Conservation (phyloP, 1,284 basidiomycete genomes). For the Heterobasidion irregulare region DNA sequence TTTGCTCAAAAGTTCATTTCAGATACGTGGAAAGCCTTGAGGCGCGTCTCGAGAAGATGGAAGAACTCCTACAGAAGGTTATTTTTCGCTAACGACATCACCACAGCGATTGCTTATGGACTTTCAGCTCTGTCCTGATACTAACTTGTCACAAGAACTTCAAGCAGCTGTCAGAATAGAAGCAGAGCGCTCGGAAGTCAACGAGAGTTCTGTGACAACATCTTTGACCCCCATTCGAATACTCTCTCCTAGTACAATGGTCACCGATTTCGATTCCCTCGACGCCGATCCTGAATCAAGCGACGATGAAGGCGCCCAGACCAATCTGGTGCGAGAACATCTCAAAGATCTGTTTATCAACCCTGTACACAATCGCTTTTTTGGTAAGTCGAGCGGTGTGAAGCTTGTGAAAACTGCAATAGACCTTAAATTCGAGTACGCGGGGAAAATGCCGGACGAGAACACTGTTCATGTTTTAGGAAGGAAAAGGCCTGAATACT, state of each 20-base stretch:
- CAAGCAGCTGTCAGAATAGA: background rate
- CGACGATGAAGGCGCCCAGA: background rate
- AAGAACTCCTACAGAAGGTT: conserved; percentile 53
- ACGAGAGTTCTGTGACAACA: background rate
- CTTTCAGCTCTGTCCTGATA: background rate
- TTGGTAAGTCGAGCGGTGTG: conserved; percentile 66
- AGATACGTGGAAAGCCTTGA: conserved; percentile 72
- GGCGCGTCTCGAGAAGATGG: conserved; percentile 62
- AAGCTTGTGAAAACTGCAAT: conserved; percentile 60
- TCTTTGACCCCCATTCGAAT: background rate
- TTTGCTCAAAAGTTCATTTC: background rate
- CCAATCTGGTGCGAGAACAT: conserved; percentile 15
- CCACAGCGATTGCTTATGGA: conserved; percentile 8
- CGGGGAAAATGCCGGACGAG: conserved; percentile 20
- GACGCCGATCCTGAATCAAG: conserved; percentile 11
- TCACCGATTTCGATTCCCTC: conserved; percentile 2
- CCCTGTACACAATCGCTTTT: conserved; percentile 41
- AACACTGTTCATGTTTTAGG: background rate
- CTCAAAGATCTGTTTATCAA: conserved; percentile 26
- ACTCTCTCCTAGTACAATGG: background rate
- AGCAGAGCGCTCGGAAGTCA: background rate
- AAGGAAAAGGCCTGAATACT: conserved; percentile 9
- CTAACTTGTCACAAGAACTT: background rate
- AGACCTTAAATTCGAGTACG: conserved; percentile 56
- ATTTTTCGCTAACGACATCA: conserved; percentile 11